Base-by-base conservation (phyloP, 2,329 filamentous ascomycete genomes). In the Aspergillus brasiliensis region DNA sequence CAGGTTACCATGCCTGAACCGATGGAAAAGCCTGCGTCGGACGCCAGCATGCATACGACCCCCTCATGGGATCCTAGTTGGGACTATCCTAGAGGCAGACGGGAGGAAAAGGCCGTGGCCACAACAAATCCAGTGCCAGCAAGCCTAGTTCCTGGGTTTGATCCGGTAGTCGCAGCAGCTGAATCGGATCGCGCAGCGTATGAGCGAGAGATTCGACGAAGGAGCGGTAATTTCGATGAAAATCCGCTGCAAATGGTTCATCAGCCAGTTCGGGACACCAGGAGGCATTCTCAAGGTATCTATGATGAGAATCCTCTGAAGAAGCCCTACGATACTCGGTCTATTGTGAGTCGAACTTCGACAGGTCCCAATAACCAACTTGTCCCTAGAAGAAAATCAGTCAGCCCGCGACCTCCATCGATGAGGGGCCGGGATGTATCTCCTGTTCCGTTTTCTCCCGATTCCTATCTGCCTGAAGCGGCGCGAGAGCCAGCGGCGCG, bases 401-500 rank as follows among this genome's bases (percentile, higher is more conserved):
- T 88, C 13, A 87, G 84, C 56, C 84, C 85, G 10, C 80, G 79
- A 2, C 85, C 85, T 63, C 78, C 63, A 57, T 76, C 56, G 62
- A 75, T 66, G 51, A 73, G 73, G 46, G 75, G 79, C 52, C 75
- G 76, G 47, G 71, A 74, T 23, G 62, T 78, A 8, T 78, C 80
- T 5, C 76, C 77, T 15, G 77, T 82, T 4, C 85, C 85, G 0
- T 89, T 87, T 69, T 83, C 82, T 5, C 86, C 86, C 0, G 86
- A 88, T 69, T 84, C 81, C 49, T 88, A 86, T 67, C 83, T 86
- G 62, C 66, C 73, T 6, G 75, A 77, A 60, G 67, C 74, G 51
- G 56, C 71, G 56, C 76, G 80, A 21, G 78, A 82, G 46, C 72
- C 81, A 60, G 67, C 74, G 51, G 56, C 71, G 56, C 76, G 80